These are phyloP conservation scores for Verticillium klebahnii DNA, from an alignment of 2,329 filamentous ascomycete species.

Conservation along the genomic window DNA sequence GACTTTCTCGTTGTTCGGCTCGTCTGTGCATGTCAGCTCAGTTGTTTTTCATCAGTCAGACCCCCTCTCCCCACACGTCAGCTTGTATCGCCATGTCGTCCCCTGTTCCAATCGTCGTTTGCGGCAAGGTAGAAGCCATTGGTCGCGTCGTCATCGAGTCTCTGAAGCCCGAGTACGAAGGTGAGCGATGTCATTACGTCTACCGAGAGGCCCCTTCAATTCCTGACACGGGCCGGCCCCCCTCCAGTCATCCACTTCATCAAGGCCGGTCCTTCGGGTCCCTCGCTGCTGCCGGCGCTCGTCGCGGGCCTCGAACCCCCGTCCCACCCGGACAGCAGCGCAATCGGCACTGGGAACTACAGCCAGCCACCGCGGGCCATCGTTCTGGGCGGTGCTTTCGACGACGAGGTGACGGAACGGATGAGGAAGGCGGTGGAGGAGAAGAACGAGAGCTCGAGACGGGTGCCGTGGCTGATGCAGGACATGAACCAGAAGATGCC, in stretches of 20 bases:
- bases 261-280: constrained; percentile 5
- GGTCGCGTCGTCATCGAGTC: constrained; percentile 16
- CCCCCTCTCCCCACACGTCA: background rate
- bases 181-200: constrained; percentile 6
- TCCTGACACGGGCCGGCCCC: background rate
- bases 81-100: background rate
- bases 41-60: background rate
- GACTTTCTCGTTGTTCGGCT: background rate
- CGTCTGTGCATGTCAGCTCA: background rate
- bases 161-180: constrained; percentile 20
- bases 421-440: background rate
- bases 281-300: constrained; percentile 11
- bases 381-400: constrained; percentile 10
- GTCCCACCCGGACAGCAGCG: constrained; percentile 11
- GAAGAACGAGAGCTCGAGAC: constrained; percentile 3
- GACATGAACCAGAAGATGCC: constrained; percentile 16
- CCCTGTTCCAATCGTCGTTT: constrained; percentile 16
- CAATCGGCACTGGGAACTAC: constrained; percentile 11
- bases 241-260: constrained; percentile 12
- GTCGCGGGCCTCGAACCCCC: constrained; percentile 4
- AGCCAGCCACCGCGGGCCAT: constrained; percentile 6
- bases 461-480: constrained; percentile 18
- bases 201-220: background rate
- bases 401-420: constrained; percentile 1
- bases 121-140: constrained; percentile 17